These are phyloP conservation scores for Solanum hybrid DNA, from an alignment of 305 asterid species.

Conservation along the genomic window DNA sequence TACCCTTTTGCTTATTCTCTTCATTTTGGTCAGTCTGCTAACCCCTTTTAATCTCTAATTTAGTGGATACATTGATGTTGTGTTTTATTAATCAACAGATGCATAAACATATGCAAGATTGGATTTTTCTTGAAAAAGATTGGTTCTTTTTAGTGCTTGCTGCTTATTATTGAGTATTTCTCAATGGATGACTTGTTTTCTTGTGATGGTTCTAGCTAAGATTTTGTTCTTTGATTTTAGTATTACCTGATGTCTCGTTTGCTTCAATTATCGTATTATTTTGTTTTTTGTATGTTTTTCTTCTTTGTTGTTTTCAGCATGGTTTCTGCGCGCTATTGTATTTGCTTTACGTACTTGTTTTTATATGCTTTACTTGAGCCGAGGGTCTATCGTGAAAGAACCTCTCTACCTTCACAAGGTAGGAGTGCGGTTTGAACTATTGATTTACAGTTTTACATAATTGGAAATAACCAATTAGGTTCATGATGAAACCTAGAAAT, in stretches of 20 bases:
- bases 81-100: not conserved
- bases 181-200: not conserved
- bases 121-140: not conserved
- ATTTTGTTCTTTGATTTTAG: not conserved
- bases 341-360: not conserved
- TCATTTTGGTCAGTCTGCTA: not conserved
- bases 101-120: not conserved
- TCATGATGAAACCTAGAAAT: not conserved
- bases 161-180: not conserved
- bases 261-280: not conserved
- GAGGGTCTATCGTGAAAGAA: not conserved
- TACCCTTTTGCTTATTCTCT: not conserved
- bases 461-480: not conserved
- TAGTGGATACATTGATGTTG: not conserved
- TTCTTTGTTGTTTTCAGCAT: not conserved
- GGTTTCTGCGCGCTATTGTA: not conserved
- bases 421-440: not conserved
- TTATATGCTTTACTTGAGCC: not conserved
- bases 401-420: not conserved
- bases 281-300: not conserved
- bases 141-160: not conserved
- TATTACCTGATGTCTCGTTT: not conserved
- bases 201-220: not conserved
- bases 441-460: not conserved
- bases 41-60: not conserved